Conservation (phyloP, 306 rosid species). For the Gillenia trifoliata region DNA sequence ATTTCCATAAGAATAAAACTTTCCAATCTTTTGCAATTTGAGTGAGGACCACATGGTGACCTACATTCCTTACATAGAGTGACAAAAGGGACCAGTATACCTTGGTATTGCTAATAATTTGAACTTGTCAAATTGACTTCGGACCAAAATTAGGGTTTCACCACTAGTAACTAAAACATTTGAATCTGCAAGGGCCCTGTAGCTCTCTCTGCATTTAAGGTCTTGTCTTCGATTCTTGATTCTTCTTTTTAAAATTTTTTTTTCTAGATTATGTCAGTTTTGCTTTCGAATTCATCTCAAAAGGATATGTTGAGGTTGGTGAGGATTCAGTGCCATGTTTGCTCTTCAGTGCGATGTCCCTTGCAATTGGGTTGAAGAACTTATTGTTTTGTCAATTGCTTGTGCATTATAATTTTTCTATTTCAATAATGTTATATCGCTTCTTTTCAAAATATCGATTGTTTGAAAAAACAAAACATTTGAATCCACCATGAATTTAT, state of each 20-base stretch:
- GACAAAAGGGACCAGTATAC: background rate
- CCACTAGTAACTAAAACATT: background rate
- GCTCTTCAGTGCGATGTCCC: too few relatives aligned
- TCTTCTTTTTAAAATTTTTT: too few relatives aligned
- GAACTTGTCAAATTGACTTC: background rate
- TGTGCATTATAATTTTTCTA: too few relatives aligned
- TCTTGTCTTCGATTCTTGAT: background rate
- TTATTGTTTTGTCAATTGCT: background rate
- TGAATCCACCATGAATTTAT: background rate
- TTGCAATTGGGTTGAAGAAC: background rate
- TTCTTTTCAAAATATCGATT: background rate
- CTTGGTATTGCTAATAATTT: background rate
- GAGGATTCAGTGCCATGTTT: too few relatives aligned
- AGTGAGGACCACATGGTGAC: conserved; percentile 18
- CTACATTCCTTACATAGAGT: background rate
- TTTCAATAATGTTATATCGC: background rate
- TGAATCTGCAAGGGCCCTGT: background rate
- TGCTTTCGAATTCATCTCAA: background rate
- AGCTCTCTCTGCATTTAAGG: background rate
- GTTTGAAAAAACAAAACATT: too few relatives aligned
- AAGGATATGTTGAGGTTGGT: background rate
- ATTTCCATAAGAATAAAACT: background rate
- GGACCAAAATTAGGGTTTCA: background rate
- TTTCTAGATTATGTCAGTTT: background rate
- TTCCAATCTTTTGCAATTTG: background rate